Evolutionary conservation across 768 basidiomycete species (phyloP).

Genomic region (Paxillus involutus): DNA sequence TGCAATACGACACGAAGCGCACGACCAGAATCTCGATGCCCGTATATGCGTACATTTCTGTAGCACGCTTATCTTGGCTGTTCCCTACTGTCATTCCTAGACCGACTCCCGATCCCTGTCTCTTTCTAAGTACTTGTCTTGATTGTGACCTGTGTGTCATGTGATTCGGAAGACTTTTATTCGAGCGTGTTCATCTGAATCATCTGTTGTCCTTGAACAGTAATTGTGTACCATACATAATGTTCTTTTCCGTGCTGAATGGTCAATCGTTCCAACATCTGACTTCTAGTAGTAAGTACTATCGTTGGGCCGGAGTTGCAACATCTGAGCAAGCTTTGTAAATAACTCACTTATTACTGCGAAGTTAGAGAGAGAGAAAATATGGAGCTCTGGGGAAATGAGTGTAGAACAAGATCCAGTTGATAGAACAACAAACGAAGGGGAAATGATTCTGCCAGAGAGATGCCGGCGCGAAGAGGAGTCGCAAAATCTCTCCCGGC

Average conservation of each 20-base stretch:
- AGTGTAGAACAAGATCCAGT: no score
- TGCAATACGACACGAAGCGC: background rate
- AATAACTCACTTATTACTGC: no score
- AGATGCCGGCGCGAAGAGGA: no score
- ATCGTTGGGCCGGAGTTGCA: no score
- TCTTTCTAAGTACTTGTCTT: background rate
- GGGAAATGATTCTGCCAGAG: no score
- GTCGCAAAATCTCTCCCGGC: no score
- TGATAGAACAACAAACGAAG: no score
- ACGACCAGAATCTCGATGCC: constrained; percentile 2
- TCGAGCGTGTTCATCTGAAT: background rate
- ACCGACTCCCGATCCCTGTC: background rate
- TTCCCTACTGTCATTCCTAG: constrained; percentile 2
- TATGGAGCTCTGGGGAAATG: no score
- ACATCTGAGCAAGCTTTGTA: no score
- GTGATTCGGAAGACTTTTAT: constrained; percentile 1
- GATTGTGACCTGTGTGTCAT: constrained; percentile 11
- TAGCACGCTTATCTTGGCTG: constrained; percentile 10
- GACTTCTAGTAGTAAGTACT: no score
- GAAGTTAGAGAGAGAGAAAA: no score
- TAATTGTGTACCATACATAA: background rate
- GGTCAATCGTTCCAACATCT: no score
- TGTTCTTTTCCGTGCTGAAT: background rate
- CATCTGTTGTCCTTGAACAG: background rate
- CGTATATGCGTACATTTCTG: constrained; percentile 10